Evolutionary conservation across 495 filamentous ascomycete genomes (phyloP), one percentile per base, ranked within the genome.

Genomic region (Cercophora newfieldiana): DNA sequence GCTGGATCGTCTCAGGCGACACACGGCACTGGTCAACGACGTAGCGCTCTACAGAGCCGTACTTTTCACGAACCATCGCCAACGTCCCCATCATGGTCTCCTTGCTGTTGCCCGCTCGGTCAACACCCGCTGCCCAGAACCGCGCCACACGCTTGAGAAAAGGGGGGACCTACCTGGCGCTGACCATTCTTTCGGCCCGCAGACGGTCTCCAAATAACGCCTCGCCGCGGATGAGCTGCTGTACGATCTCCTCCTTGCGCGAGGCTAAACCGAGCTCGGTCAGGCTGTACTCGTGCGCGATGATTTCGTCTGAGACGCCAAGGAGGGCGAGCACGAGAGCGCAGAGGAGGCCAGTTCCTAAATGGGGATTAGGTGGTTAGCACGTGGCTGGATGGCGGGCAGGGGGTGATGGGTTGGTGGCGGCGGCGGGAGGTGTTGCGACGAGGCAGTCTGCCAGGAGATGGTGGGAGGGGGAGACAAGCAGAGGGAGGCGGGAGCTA

Each of bases 261-360:
- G 66, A 72, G 22, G 74, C 76, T 26, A 87, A 72, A 0, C 86
- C 88, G 7, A 87, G 30, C 14, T 86, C 81, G 0, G 87, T 88
- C 16, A 91, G 75, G 50, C 78, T 78, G 72, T 90, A 91, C 72
- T 90, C 89, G 48, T 84, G 71, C 7, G 85, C 84, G 31, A 91
- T 80, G n/a, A 77, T 64, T 18, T 85, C 80, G 68, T 88, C 82
- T 0, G 77, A 65, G 0, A 87, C 81, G 25, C 86, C 86, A 56
- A 81, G 87, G 10, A 91, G 74, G 50, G 79, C 74, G 7, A 91
- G 76, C 24, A 90, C 69, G 8, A 91, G 65, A 24, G 86, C 88
- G 63, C 81, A 80, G 49, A 90, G 71, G 1, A 90, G 78, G 12
- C 89, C 89, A 1, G 89, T 91, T 49, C 88, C 71, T 73, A 28